Evolutionary conservation across 495 filamentous ascomycete genomes (phyloP).

Genomic region (Hyaloscypha hepaticicola): DNA sequence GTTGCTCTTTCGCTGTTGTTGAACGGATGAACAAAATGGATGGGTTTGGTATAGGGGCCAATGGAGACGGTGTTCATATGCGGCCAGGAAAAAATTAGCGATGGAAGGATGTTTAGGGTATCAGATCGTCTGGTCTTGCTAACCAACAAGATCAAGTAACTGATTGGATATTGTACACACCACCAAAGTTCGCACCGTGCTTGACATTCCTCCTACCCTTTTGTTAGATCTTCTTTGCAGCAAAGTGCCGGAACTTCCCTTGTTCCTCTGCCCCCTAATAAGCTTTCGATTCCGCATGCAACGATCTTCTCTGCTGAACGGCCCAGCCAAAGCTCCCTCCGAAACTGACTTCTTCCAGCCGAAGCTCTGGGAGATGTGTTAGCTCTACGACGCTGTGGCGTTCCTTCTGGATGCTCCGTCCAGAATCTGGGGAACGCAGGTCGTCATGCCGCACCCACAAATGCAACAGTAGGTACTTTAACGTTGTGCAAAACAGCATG

Average conservation of each 20-base stretch:
- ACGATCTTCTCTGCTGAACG: background rate
- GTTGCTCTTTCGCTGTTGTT: background rate
- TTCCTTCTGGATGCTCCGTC: background rate
- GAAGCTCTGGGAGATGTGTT: background rate
- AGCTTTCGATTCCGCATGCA: background rate
- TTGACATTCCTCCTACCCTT: background rate
- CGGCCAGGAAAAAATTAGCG: background rate
- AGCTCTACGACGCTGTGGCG: conserved; percentile 1
- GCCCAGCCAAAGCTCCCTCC: no score
- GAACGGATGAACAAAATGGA: background rate
- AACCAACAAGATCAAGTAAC: background rate
- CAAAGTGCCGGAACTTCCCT: background rate
- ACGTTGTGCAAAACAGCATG: no score
- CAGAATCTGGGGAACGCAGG: background rate
- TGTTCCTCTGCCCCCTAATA: background rate
- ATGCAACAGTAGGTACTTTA: no score
- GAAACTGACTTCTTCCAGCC: background rate
- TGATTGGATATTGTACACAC: background rate
- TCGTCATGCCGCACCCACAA: background rate
- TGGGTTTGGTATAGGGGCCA: background rate
- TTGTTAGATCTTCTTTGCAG: background rate
- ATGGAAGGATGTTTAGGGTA: background rate
- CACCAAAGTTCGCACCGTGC: background rate
- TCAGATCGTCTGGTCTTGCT: background rate
- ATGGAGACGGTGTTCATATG: background rate